phyloP scores from a whole-genome alignment of 176 grass and related monocot genomes.

The Thalia dealbata region DNA sequence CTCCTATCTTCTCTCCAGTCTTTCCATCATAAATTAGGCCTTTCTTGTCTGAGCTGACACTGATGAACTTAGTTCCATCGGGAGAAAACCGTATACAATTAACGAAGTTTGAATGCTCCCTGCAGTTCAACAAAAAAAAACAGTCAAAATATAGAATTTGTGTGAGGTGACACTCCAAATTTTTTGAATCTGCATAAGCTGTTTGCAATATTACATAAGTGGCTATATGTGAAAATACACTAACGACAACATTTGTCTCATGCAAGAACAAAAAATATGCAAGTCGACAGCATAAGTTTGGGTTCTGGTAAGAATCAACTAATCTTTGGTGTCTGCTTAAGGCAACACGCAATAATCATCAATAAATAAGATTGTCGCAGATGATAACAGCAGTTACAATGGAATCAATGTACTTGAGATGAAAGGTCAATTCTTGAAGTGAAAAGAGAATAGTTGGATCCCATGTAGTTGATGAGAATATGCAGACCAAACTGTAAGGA shows the following conservation, averaged over 20 bases:
- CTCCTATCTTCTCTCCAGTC: conserved; percentile 88
- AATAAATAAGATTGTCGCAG: too few species aligned
- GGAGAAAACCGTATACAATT: conserved; percentile 88
- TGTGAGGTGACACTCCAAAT: neutral
- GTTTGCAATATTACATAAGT: neutral
- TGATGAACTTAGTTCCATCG: conserved; percentile 96
- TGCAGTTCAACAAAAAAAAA: conserved; percentile 28
- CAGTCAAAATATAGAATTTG: neutral
- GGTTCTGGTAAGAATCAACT: neutral
- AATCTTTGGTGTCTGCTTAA: neutral
- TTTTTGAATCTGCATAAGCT: neutral
- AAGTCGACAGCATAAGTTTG: too few species aligned
- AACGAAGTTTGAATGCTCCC: conserved; percentile 93
- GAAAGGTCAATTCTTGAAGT: too few species aligned
- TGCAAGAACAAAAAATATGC: neutral
- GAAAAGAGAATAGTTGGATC: too few species aligned
- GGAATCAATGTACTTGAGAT: too few species aligned
- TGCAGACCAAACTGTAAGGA: neutral
- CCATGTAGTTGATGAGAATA: neutral
- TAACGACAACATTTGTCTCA: neutral
- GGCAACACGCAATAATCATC: neutral
- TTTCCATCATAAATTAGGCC: conserved; percentile 89
- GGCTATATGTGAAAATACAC: neutral
- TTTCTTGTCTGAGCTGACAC: conserved; percentile 93
- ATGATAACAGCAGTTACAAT: too few species aligned